Evolutionary conservation across 768 basidiomycete genomes (phyloP), one percentile per base, ranked within the genome.

Genomic region (Amanita exitialis): DNA sequence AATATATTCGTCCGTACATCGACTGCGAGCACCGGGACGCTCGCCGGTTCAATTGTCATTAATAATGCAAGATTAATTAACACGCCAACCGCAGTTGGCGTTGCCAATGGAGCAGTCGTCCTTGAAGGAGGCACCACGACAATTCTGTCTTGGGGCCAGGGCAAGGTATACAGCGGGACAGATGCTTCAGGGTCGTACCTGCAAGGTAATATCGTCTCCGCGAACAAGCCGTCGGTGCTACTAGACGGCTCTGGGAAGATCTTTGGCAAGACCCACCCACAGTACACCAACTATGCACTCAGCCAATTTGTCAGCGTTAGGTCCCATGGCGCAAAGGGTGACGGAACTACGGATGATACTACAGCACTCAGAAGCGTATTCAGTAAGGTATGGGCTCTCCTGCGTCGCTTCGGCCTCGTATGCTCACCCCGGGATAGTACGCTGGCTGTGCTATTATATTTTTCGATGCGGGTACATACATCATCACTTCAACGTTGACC

Each of bases 391-490:
- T 10, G 63, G 59, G 18, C 13, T 16, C 23, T 23, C 15, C 39
- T 15, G 16, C 12, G 43, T 47, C 7, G 18, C n/a, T 27, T 8
- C 43, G 28, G 28, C 18, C 10, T 36, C 6, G 0, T 2, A 36
- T 28, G 5, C 7, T 34, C 41, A n/a, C 37, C 49, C 54, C 3
- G 38, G 15, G 56, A 20, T 52, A 88, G 86, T 85, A 72, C 61
- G 67, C 81, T 20, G 82, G 81, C 4, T 80, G 81, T 69, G 88
- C 84, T 62, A 83, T 91, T 58, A 83, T 90, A 44, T 90, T 86
- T 70, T 79, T 90, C 59, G 89, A 90, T 57, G 83, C 84, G 6
- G 80, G 80, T 13, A 74, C 72, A 4, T 82, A 82, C 55, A 54
- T 78, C 36, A 71, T 82, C 25, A 74, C 76, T 3, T 69, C 69